Evolutionary conservation across 345 rosid genomes (phyloP).

Genomic region (Sisymbrium altissimum): DNA sequence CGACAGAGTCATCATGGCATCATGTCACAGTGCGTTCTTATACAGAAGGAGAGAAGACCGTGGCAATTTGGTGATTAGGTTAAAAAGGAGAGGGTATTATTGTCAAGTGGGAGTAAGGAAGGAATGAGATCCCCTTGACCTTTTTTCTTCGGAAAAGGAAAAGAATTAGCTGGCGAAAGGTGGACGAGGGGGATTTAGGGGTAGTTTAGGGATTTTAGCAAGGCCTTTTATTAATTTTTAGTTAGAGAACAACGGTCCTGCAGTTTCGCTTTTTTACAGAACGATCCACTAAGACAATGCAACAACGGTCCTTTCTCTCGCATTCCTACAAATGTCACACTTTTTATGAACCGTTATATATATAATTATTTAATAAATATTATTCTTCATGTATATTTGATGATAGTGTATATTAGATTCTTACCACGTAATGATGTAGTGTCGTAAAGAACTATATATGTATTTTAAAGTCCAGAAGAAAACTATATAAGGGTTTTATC

Average conservation of each 20-base stretch:
- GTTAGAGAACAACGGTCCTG: constrained; percentile 8
- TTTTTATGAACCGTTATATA: neutral
- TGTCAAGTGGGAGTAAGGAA: neutral
- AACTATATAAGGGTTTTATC: neutral
- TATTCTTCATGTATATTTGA: neutral
- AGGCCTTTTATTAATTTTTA: neutral
- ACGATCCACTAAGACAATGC: constrained; percentile 13
- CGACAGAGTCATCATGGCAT: neutral
- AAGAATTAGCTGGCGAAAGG: constrained; percentile 25
- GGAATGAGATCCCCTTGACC: constrained; percentile 24
- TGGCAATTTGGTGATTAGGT: constrained; percentile 17
- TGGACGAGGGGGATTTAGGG: constrained; percentile 4
- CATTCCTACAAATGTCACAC: constrained; percentile 15
- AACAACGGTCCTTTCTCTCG: constrained; percentile 22
- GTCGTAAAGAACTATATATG: neutral
- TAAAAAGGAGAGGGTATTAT: neutral
- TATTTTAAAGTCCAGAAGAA: neutral
- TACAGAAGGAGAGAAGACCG: neutral
- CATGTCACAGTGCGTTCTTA: constrained; percentile 10
- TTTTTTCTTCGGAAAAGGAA: constrained; percentile 16
- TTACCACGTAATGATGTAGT: neutral
- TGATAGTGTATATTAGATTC: neutral
- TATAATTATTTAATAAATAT: neutral
- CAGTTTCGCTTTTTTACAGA: constrained; percentile 14
- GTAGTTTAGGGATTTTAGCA: neutral